Evolutionary conservation across 768 basidiomycete species (phyloP), one percentile per base, ranked within the genome.

Genomic region (Suillus subluteus): DNA sequence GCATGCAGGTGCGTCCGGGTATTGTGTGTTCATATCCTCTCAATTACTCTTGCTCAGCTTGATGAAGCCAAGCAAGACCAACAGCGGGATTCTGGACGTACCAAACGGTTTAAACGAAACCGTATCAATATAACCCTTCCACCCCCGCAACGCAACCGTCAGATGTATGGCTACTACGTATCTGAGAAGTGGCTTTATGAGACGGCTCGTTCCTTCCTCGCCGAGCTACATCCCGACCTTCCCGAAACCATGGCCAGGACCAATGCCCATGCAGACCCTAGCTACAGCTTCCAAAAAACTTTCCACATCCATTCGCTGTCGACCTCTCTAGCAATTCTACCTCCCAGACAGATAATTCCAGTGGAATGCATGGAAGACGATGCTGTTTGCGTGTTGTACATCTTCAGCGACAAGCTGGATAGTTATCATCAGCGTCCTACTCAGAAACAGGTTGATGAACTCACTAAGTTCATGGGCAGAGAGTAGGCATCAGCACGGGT

Each of bases 401-500:
- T 46, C 21, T 4, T 46, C 44, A 11, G 9, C 21, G 9, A 46
- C 44, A 0, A 46, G 21, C 44, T 3, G 4, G 9, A 8, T 8
- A n/a, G 44, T 46, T 46, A n/a, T 46, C 8, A 9, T 9, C 4
- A 1, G 43, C 6, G 18, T 13, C 43, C 18, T 18, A 21, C 18
- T 21, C 43, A 44, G 43, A 8, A 44, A 44, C 43, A 44, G 18
- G 18, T 44, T 44, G 43, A 7, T 44, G 43, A 21, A 21, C 43
- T 44, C 41, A 44, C 18, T 0, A 44, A 4, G 18, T 44, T 16
- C 18, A 44, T 8, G 26, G 26, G 26, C 26, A 26, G 26, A 26
- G 26, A 26, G 26, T 62, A 62, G 62, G 41, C 26, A 43, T 46
- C 35, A 4, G 43, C 62, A 62, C 15, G 15, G 62, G 62, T 62